These are phyloP conservation scores for Pythium myriotylum DNA, from an alignment of 352 stramenopile genomes.

Conservation along the genomic window DNA sequence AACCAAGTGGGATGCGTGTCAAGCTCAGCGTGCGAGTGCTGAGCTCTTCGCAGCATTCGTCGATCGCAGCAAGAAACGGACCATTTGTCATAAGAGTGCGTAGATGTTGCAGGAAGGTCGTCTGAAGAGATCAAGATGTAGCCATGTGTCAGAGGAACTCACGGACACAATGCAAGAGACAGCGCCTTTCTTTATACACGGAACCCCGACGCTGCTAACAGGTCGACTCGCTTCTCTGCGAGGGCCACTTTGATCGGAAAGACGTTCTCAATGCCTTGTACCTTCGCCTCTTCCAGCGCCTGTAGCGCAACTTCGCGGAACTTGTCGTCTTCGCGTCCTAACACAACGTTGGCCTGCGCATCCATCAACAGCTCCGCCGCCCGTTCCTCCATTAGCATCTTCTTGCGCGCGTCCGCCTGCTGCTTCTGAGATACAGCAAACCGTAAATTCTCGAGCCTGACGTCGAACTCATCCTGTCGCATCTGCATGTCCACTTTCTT, in stretches of 20 bases:
- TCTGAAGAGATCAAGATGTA: conserved; percentile 11
- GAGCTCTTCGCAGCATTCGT: conserved; percentile 4
- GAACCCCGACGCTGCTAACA: conserved; percentile 72
- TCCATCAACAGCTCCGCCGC: conserved; percentile 35
- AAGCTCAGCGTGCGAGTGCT: neutral
- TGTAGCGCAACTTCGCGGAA: conserved; percentile 60
- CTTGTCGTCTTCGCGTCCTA: conserved; percentile 56
- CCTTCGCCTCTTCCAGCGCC: conserved; percentile 60
- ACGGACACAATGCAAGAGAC: no score
- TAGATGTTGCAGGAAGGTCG: conserved; percentile 17
- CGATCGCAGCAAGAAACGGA: neutral
- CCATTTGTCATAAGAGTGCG: neutral
- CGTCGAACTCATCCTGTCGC: conserved; percentile 68
- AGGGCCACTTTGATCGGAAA: conserved; percentile 77
- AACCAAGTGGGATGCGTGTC: neutral
- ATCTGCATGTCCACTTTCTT: conserved; percentile 53
- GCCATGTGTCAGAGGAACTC: conserved; percentile 2
- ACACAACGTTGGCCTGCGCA: conserved; percentile 31
- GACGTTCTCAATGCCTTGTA: conserved; percentile 59
- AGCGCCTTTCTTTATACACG: conserved; percentile 36
- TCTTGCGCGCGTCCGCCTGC: conserved; percentile 68
- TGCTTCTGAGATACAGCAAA: conserved; percentile 77
- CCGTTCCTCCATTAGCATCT: conserved; percentile 49
- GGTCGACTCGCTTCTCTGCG: conserved; percentile 68
- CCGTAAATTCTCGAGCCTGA: conserved; percentile 53